Evolutionary conservation across 805 yeast genomes (phyloP), one percentile per base, ranked within the genome.

Genomic region (Candida broadrunensis): DNA sequence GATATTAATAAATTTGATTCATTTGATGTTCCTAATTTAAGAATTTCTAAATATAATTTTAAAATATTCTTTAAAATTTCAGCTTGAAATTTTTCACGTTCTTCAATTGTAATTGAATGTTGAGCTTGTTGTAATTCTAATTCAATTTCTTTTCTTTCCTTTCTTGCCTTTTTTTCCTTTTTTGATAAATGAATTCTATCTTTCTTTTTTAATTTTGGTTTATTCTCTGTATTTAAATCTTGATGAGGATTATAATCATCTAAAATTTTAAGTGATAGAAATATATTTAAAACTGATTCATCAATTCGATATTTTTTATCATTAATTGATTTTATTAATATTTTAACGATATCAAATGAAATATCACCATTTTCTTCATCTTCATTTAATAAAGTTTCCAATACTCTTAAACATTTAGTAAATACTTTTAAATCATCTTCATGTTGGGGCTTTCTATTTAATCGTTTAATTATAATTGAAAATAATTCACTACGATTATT

Each of bases 161-260:
- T 90, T 47, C 95, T 77, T 15, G 80, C 84, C 55, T 93, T 93
- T 52, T 86, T 75, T 63, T 91, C 91, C 61, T 85, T 85, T 60
- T 91, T 91, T n/a, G 95, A 82, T 37, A 91, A 65, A 69, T 90
- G 96, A 3, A 88, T 88, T 51, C 97, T 74, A 60, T 93, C 95
- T 60, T 89, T 88, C 70, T 90, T 91, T 57, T 78, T 81, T 34
- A 85, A 39, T 54, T 83, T 85, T 4, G 66, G 63, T 30, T 63
- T 69, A 8, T 65, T 63, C 6, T 41, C 45, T 14, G 63, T 63
- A 7, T 56, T 52, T 35, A 71, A 73, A 67, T 68, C 27, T 70
- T 74, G 55, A 77, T 75, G 56, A 14, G 93, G 91, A 57, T 83
- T 87, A 55, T 83, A 86, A 58, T 85, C 91, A 36, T 73, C 76